Evolutionary conservation across 73 alveolate genomes (phyloP), one percentile per base, ranked within the genome.

Genomic region (Effrenium voratum): DNA sequence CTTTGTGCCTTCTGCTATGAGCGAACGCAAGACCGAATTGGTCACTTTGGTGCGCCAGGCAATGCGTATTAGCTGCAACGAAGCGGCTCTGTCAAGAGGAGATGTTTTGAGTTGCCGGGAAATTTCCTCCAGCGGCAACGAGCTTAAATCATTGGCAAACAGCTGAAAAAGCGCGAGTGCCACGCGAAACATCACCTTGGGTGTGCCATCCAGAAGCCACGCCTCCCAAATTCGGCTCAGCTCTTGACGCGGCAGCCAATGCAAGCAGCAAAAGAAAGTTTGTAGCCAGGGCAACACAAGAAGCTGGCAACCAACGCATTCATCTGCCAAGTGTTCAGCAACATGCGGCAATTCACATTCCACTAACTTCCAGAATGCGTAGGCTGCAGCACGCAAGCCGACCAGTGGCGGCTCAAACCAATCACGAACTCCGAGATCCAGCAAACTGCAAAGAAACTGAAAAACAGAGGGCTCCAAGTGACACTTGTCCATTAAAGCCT

Each of bases 21-120:
- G 82, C 28, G 82, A 70, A 8, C 47, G n/a, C 82, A 70, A 70
- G 32, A n/a, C 82, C 26, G 49, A 10, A 46, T 46, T 70, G 82
- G 82, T 70, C 82, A 70, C 82, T 70, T 70, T 70, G 45, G 82
- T 70, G 47, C 32, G 82, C 82, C 82, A 70, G 47, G 82, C 82
- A n/a, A n/a, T n/a, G n/a, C n/a, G n/a, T n/a, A n/a, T n/a, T 10
- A 70, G 82, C 46, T 70, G 49, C 24, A 70, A 12, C 32, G 38
- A 70, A 70, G 49, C 15, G 1, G 82, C 45, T 36, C 49, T 44
- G 49, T 70, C 38, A 28, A 44, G 15, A 5, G 82, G 82, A 30
- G 49, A 70, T 70, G n/a, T 26, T 30, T 70, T 70, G 47, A 70
- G 82, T n/a, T 70, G 82, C 4, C 15, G 47, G 28, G 82, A 70